Conservation (phyloP, 23 red algal species). For the Rhodosorus marinus region DNA sequence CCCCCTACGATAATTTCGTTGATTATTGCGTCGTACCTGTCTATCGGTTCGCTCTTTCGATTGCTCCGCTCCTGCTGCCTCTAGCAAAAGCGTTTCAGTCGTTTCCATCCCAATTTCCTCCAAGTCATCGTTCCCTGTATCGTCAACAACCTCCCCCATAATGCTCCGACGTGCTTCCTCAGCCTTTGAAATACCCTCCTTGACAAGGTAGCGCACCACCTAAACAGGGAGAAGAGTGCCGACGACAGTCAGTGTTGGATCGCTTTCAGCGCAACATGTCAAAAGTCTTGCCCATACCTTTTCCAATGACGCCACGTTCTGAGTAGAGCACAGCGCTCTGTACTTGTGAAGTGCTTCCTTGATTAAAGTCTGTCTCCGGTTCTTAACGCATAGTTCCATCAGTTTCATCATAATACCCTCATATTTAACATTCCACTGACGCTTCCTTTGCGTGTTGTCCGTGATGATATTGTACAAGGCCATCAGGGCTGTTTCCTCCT, state of each 20-base stretch:
- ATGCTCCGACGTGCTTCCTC: slow-evolving; percentile 32
- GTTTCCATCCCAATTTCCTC: slow-evolving; percentile 71
- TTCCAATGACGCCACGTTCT: slow-evolving; percentile 70
- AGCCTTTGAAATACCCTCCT: slow-evolving; percentile 22
- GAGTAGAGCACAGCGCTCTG: slow-evolving; percentile 69
- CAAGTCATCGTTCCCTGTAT: slow-evolving; percentile 25
- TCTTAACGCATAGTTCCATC: slow-evolving; percentile 77
- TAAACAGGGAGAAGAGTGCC: no score
- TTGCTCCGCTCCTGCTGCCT: slow-evolving; percentile 65
- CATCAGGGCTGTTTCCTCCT: slow-evolving; percentile 58
- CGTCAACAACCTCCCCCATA: slow-evolving; percentile 17
- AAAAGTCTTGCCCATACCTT: no score
- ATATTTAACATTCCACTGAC: slow-evolving; percentile 88
- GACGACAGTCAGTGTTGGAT: no score
- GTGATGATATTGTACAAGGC: slow-evolving; percentile 90
- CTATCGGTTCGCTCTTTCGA: slow-evolving; percentile 74
- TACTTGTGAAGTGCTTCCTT: slow-evolving; percentile 98
- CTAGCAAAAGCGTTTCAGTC: slow-evolving; percentile 57
- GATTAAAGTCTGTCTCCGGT: slow-evolving; percentile 45
- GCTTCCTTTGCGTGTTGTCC: slow-evolving; percentile 64
- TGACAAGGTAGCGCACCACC: slow-evolving; percentile 41
- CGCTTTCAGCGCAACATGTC: no score
- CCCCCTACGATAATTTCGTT: no score
- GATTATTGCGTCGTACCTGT: no score
- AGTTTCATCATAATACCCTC: slow-evolving; percentile 98